Evolutionary conservation across 768 basidiomycete genomes (phyloP).

Genomic region (Rhodotorula diobovata): DNA sequence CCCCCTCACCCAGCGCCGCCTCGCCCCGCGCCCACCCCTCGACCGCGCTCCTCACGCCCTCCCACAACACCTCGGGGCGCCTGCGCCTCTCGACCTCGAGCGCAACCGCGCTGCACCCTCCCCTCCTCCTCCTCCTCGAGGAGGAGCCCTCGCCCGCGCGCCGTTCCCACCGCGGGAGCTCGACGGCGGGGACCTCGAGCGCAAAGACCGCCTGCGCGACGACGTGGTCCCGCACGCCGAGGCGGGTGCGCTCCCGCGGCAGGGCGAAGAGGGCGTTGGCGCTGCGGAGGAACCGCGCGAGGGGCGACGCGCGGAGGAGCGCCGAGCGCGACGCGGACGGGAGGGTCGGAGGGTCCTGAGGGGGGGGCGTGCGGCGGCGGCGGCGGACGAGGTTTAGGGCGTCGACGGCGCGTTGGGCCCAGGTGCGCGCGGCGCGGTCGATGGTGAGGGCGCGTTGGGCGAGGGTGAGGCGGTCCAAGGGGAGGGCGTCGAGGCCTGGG

Average conservation of each 20-base stretch:
- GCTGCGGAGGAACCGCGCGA: background rate
- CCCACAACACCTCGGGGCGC: too few species aligned
- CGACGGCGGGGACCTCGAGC: background rate
- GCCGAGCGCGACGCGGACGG: background rate
- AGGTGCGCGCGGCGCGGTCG: background rate
- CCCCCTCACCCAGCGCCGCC: too few species aligned
- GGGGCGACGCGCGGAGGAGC: constrained; percentile 11
- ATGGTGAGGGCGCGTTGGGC: background rate
- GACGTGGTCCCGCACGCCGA: background rate
- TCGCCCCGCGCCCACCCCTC: too few species aligned
- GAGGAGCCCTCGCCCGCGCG: too few species aligned
- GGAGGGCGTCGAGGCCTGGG: background rate
- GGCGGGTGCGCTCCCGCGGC: background rate
- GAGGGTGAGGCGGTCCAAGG: background rate
- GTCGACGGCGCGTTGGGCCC: background rate
- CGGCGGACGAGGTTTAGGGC: background rate
- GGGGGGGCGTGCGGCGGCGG: background rate
- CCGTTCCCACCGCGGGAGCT: background rate
- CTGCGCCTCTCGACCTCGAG: too few species aligned
- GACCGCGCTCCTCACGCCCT: too few species aligned
- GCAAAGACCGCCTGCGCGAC: constrained; percentile 1
- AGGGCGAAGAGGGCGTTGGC: background rate
- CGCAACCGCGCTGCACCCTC: too few species aligned
- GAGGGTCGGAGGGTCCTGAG: background rate
- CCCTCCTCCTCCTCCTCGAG: too few species aligned